Base-by-base conservation (phyloP, 2,329 filamentous ascomycete genomes). In the Ascocoryne sarcoides region DNA sequence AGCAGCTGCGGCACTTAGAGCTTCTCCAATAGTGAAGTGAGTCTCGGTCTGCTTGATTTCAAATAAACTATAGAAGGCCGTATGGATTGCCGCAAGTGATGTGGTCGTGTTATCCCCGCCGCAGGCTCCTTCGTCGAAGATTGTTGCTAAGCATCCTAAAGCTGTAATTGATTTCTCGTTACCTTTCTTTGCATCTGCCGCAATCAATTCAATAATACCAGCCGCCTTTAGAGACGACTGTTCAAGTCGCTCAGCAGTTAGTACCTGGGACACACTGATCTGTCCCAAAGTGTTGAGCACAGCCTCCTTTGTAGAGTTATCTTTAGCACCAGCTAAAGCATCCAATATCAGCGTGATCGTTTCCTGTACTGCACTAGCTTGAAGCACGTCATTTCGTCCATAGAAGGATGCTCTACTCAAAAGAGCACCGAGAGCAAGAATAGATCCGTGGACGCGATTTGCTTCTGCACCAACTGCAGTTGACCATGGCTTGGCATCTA, bases 21-120 rank as follows among this genome's bases (percentile, higher is more conserved):
- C 87, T 59, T 95, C 89, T 10, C 92, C 92, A 19, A 94, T 79
- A 0, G 87, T 77, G 58, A 98, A 95, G 47, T 95, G 90, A 1
- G 89, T 74, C 59, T 96, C 90, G 0, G 84, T 76, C 51, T 88
- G 82, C 51, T 85, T 85, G 32, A 92, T 76, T 57, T 95, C 88
- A 52, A 93, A 83, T 3, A 96, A 68, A 8, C 71, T 71, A 57
- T 89, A 84, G 0, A 96, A 66, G 19, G 75, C 77, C 9, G 77
- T 70, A 10, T 87, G 63, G 4, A 94, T 73, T 8, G 69, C 64
- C 2, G 63, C 63, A 1, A 84, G 60, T 1, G 62, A 48, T 10
- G 60, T 63, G 4, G 49, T 36, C 16, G 62, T 53, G 49, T 53
- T 56, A 2, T 60, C 54, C 2, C 62, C 57, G 1, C 54, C 53